Percentiles rank a stretch among this genome's conserved stretches.
Evolutionary conservation across 139 green algal genomes (phyloP).

Genomic region (Asterochloris erici): DNA sequence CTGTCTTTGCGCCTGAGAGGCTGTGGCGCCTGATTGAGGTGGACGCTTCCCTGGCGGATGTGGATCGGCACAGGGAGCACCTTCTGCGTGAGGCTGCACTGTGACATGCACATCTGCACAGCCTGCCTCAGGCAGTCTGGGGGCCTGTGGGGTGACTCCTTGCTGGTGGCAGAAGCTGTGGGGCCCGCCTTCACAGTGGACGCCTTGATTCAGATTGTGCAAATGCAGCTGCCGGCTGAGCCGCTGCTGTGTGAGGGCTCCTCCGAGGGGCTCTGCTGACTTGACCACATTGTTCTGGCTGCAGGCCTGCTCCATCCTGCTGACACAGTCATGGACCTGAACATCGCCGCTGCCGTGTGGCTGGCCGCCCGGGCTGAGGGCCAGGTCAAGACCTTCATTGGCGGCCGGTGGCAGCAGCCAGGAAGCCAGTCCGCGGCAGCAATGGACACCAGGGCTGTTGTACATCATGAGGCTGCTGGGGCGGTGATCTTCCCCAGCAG

Average conservation of each 20-base stretch:
- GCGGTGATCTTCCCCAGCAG: not conserved
- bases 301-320: conserved; percentile 71
- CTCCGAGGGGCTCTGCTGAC: too few species aligned
- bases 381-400: conserved; percentile 9
- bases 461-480: not conserved
- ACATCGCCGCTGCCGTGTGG: conserved; percentile 92
- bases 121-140: too few species aligned
- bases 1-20: conserved; percentile 41
- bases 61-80: conserved; percentile 45
- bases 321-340: conserved; percentile 92
- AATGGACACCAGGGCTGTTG: not conserved
- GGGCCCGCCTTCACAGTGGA: too few species aligned
- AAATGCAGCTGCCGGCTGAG: not conserved
- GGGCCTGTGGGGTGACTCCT: too few species aligned
- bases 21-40: conserved; percentile 82
- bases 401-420: not conserved
- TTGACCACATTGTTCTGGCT: not conserved
- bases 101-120: too few species aligned
- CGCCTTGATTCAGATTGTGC: not conserved
- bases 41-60: conserved; percentile 65
- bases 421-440: not conserved
- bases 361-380: conserved; percentile 64
- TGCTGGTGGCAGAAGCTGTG: too few species aligned
- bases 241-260: too few species aligned
- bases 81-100: conserved; percentile 40